Conservation (phyloP, 768 basidiomycete genomes). For the Agaricus subrufescens region DNA sequence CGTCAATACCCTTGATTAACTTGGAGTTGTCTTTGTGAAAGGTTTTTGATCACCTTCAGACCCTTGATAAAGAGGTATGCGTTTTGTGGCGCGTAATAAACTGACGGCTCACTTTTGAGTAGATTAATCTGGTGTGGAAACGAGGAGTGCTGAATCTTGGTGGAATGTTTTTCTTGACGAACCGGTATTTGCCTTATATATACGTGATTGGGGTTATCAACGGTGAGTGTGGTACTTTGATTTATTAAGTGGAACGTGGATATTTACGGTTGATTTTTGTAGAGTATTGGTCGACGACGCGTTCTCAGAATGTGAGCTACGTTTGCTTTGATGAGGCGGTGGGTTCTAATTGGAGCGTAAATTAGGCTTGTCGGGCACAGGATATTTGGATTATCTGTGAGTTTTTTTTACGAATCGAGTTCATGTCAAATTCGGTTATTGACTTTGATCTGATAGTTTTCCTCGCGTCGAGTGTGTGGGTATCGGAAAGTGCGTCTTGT, state of each 20-base stretch:
- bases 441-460: too few relatives aligned
- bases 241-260: too few relatives aligned
- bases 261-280: too few relatives aligned
- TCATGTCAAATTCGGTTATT: too few relatives aligned
- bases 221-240: neutral
- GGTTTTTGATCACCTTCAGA: slow-evolving; percentile 2
- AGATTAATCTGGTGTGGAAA: slow-evolving; percentile 7
- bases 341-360: too few relatives aligned
- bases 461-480: neutral
- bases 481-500: neutral
- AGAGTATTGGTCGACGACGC: too few relatives aligned
- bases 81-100: neutral
- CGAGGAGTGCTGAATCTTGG: slow-evolving; percentile 4
- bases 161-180: slow-evolving; percentile 1
- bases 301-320: too few relatives aligned
- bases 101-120: slow-evolving; percentile 19
- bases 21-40: neutral
- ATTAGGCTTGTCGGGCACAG: too few relatives aligned
- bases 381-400: too few relatives aligned
- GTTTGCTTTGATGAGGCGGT: too few relatives aligned
- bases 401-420: too few relatives aligned
- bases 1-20: too few relatives aligned
- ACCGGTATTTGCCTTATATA: slow-evolving; percentile 2
- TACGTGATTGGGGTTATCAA: neutral
- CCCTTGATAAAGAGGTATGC: neutral